Evolutionary conservation across 139 green algal species (phyloP), one percentile per base, ranked within the genome.

Genomic region (Chlorella vulgaris): DNA sequence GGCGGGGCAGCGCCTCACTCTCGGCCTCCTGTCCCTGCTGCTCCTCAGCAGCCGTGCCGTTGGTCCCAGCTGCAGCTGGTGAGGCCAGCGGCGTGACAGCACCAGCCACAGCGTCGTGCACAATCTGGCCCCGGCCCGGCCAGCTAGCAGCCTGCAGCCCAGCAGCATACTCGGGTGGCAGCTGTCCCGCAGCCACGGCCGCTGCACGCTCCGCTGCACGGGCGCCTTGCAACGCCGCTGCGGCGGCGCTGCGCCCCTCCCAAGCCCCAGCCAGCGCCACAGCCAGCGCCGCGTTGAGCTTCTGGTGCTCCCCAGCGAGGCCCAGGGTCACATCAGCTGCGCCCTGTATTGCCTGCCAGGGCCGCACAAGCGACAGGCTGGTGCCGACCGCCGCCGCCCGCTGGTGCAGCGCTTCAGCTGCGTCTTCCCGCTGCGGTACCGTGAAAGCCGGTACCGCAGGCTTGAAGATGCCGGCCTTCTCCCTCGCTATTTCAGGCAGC

Each of bases 401-500:
- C 19, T 86, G 86, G 84, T 90, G 22, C 63, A 99, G 83, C 2
- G 84, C 82, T 5, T 73, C 50, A 88, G 96, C 91, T 4, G 96
- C 96, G n/a, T 98, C 94, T 4, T 75, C 58, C 28, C 63, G 82
- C 84, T 99, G 96, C 38, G 87, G 83, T 47, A 93, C 89, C 5
- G 93, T 98, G 65, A 97, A 90, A 3, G 91, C 94, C 0, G 93
- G 90, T 13, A 78, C 62, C 13, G 88, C 85, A 0, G 70, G 18
- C 87, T 98, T 96, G 68, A 99, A 91, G 76, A 99, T 98, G 67
- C 96, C 96, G 4, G 93, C 97, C 89, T 99, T 99, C 77, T 99
- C 96, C 7, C 79, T 38, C 3, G 97, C 96, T 77, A 99, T 99
- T 55, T 94, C 84, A 40, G 86, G 86, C 78, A 99, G 82, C 0